These are phyloP conservation scores for Conticribra guillardii DNA, from an alignment of 108 stramenopile genomes.

Conservation along the genomic window DNA sequence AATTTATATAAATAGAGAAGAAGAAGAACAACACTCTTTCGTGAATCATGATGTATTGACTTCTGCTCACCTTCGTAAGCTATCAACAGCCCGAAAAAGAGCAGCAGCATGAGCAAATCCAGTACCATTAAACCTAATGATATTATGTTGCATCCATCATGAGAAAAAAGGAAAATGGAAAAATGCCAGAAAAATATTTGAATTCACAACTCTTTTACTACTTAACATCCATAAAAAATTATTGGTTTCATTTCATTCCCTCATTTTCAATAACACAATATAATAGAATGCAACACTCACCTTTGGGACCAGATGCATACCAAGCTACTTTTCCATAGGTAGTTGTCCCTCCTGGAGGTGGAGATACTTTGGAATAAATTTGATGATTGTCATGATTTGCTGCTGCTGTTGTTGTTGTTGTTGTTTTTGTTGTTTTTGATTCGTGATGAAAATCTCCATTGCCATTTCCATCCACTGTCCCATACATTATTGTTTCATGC, in stretches of 20 bases:
- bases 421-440: not conserved
- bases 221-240: too few relatives aligned
- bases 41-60: too few relatives aligned
- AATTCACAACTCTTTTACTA: too few relatives aligned
- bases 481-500: not conserved
- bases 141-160: too few relatives aligned
- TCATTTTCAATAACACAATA: too few relatives aligned
- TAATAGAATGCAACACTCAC: not conserved
- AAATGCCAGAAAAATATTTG: too few relatives aligned
- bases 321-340: slow-evolving; percentile 67
- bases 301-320: slow-evolving; percentile 62
- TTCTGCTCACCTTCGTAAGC: slow-evolving; percentile 75
- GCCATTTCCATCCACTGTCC: not conserved
- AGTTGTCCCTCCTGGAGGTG: slow-evolving; percentile 62
- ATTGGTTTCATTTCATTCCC: too few relatives aligned
- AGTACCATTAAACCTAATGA: slow-evolving; percentile 53
- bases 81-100: slow-evolving; percentile 64
- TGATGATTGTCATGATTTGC: not conserved
- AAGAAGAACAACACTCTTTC: too few relatives aligned
- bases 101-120: slow-evolving; percentile 64
- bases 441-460: not conserved
- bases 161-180: too few relatives aligned
- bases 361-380: not conserved
- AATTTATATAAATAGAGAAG: too few relatives aligned
- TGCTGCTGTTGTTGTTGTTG: slow-evolving; percentile 2